phyloP scores from a whole-genome alignment of 2,329 filamentous ascomycete species.

The Colletotrichum orbiculare region DNA sequence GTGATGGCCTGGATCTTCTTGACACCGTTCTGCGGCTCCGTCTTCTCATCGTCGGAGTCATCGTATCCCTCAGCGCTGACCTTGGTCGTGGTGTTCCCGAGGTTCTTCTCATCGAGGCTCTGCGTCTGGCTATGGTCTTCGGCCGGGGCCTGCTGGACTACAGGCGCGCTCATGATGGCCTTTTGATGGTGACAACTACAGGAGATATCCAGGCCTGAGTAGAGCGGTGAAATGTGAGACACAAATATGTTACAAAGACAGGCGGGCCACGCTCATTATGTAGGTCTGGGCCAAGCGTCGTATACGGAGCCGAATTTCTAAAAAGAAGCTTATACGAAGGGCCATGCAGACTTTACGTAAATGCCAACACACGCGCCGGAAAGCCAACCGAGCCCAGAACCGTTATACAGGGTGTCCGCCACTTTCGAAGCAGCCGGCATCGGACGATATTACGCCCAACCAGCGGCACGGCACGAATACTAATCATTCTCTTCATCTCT shows the following conservation, averaged over 20 bases:
- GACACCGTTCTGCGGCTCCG: conserved; percentile 27
- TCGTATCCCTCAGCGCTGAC: conserved; percentile 9
- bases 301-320: neutral
- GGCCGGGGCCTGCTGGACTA: conserved; percentile 10
- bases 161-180: conserved; percentile 23
- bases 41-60: conserved; percentile 12
- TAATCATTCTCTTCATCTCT: neutral
- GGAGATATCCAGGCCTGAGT: neutral
- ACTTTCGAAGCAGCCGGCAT: conserved; percentile 5
- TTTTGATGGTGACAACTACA: neutral
- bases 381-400: conserved; percentile 6
- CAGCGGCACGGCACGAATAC: conserved; percentile 1
- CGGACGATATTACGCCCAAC: conserved; percentile 13
- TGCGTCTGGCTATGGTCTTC: conserved; percentile 18
- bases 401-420: neutral
- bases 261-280: conserved; percentile 1
- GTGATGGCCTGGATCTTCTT: conserved; percentile 43
- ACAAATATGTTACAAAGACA: neutral
- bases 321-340: conserved; percentile 24
- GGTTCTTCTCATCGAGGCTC: conserved; percentile 24
- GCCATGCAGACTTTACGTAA: conserved; percentile 23
- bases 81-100: conserved; percentile 14
- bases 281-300: neutral
- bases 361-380: neutral
- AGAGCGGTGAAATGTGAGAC: neutral